Percentiles rank a stretch among this genome's conserved stretches.
Evolutionary conservation across 345 rosid species (phyloP).

Genomic region (Sonneratia caseolaris): DNA sequence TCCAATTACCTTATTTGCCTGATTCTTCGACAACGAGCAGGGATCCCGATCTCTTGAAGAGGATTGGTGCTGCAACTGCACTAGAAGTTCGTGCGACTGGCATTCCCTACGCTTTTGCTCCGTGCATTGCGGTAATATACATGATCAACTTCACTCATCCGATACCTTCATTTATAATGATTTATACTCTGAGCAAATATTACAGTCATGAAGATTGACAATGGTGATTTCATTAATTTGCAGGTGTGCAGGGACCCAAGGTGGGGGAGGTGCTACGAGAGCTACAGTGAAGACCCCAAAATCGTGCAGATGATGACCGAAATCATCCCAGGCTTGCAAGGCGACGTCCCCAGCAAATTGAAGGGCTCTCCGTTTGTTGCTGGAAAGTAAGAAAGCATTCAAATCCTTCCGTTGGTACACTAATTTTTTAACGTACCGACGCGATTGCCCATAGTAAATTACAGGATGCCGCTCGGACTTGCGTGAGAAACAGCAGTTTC

Average conservation of each 20-base stretch:
- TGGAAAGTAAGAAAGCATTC: conserved; percentile 58
- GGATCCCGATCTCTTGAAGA: not conserved
- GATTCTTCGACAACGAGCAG: not conserved
- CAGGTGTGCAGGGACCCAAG: conserved; percentile 96
- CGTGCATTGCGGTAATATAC: not conserved
- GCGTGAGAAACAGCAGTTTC: too few relatives aligned
- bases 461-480: too few relatives aligned
- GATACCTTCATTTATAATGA: not conserved
- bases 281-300: conserved; percentile 73
- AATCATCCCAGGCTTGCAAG: conserved; percentile 74
- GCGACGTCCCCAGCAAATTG: conserved; percentile 46
- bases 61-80: not conserved
- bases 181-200: not conserved
- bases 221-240: not conserved
- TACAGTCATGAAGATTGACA: too few relatives aligned
- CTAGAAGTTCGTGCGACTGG: not conserved
- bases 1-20: not conserved
- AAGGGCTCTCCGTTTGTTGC: conserved; percentile 54
- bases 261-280: conserved; percentile 96
- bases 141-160: not conserved
- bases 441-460: too few relatives aligned
- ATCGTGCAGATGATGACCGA: conserved; percentile 69
- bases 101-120: not conserved
- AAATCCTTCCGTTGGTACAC: too few relatives aligned
- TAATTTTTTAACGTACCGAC: too few relatives aligned